These are phyloP conservation scores for Tetracladium setigerum DNA, from an alignment of 495 filamentous ascomycete genomes.

Conservation along the genomic window DNA sequence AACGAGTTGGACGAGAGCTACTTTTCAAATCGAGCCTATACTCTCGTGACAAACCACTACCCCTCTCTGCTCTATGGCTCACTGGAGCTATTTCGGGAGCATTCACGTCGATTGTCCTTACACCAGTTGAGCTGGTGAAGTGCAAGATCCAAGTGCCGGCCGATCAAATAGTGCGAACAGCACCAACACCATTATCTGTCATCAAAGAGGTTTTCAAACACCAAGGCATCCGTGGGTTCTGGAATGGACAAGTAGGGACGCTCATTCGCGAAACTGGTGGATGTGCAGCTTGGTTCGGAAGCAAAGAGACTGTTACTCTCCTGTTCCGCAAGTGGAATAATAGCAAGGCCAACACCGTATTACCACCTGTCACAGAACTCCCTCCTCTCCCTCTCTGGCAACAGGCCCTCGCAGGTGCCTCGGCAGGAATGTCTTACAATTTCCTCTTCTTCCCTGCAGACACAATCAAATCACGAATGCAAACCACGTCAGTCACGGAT, in stretches of 20 bases:
- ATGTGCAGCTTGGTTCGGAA: constrained; percentile 90
- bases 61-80: constrained; percentile 62
- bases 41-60: constrained; percentile 45
- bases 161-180: constrained; percentile 3
- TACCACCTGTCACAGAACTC: constrained; percentile 4
- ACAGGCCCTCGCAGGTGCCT: constrained; percentile 81
- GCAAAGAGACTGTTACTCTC: constrained; percentile 76
- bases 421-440: constrained; percentile 88
- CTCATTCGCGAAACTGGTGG: constrained; percentile 92
- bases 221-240: constrained; percentile 80
- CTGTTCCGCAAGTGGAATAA: too few species aligned
- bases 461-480: constrained; percentile 93
- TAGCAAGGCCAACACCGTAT: constrained; percentile 5
- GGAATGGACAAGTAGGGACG: constrained; percentile 90
- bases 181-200: constrained; percentile 30
- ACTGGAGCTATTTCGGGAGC: constrained; percentile 83
- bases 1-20: constrained; percentile 54
- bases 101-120: constrained; percentile 82
- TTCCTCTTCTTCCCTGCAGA: constrained; percentile 96
- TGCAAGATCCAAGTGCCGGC: constrained; percentile 89
- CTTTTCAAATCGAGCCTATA: constrained; percentile 49
- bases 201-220: constrained; percentile 72
- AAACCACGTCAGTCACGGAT: constrained; percentile 64
- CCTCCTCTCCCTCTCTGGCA: constrained; percentile 60
- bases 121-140: constrained; percentile 94